Base-by-base conservation (phyloP, 2,329 filamentous ascomycete genomes). In the Pyricularia sp. region DNA sequence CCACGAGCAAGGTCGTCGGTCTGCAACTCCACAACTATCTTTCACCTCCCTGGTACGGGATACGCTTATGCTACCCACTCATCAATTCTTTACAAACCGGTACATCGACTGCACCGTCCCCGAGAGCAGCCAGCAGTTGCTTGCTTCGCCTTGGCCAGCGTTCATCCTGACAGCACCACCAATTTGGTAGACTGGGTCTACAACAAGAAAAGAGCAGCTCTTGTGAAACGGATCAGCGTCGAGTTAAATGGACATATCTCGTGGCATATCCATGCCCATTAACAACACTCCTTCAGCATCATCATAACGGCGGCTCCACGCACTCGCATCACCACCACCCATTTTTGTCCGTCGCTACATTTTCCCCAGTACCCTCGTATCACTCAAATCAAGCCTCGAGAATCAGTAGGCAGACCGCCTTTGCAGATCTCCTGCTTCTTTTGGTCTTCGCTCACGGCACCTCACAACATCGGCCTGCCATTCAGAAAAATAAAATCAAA, bases 351-450 rank as follows among this genome's bases (percentile, higher is more conserved):
- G 42, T 50, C 42, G 42, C 42, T 50, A 10, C 42, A 6, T 30
- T 65, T 30, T 36, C 28, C 64, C 30, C 20, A 65, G 14, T 17
- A 30, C 30, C 33, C 12, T 33, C 30, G 64, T 36, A 31, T 65
- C 64, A 33, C 42, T 50, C 42, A 50, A 50, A 50, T 50, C 42
- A 64, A 64, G n/a, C 64, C 30, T 33, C 64, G 28, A 33, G 30
- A 33, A 25, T 23, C 64, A 55, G 42, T 36, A 26, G 66, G 14
- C 33, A 66, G 65, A 67, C 66, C 66, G 66, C 66, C 50, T 59
- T 50, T 30, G 66, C 66, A n/a, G 66, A 67, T 67, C 66, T 61
- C 26, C 20, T 67, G 26, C 66, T 26, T 55, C 14, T 55, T 66
- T 55, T 66, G 65, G 17, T 26, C 6, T 66, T 66, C 23, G 33